phyloP scores from a whole-genome alignment of 2,329 filamentous ascomycete genomes.

The Fonsecaea pedrosoi region DNA sequence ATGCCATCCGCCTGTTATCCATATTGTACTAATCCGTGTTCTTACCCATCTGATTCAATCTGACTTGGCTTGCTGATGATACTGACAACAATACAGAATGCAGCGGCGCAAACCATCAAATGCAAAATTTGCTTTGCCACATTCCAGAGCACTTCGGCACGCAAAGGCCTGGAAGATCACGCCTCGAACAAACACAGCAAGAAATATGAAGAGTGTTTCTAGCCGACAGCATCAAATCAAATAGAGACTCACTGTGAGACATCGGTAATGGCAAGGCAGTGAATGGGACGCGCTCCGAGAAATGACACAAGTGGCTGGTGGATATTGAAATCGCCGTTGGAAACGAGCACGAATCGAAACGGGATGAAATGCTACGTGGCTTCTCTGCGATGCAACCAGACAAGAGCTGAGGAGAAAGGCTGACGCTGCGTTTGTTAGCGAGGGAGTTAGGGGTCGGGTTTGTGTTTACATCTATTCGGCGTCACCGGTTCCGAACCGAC shows the following conservation, averaged over 20 bases:
- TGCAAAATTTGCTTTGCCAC: conserved; percentile 78
- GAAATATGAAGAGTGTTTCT: conserved; percentile 73
- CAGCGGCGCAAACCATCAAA: conserved; percentile 75
- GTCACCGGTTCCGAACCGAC: neutral
- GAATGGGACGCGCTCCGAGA: neutral
- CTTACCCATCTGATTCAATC: neutral
- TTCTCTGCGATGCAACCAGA: neutral
- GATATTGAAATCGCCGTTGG: neutral
- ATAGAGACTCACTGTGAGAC: neutral
- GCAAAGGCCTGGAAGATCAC: conserved; percentile 73
- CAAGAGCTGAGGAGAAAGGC: neutral
- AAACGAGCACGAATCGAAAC: neutral
- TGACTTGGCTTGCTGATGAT: conserved; percentile 3
- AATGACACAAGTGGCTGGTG: too few relatives aligned
- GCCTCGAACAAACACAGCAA: conserved; percentile 78
- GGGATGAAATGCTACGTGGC: neutral
- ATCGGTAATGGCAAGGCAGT: neutral
- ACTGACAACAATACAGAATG: conserved; percentile 61
- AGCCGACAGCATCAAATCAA: neutral
- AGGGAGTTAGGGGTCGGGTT: neutral
- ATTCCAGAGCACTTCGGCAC: conserved; percentile 78
- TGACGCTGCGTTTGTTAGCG: conserved; percentile 4
- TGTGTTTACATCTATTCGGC: neutral
- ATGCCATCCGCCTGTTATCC: neutral
- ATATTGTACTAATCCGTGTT: neutral